Evolutionary conservation across 2,329 filamentous ascomycete species (phyloP).

Genomic region (Diaporthe nobilis): DNA sequence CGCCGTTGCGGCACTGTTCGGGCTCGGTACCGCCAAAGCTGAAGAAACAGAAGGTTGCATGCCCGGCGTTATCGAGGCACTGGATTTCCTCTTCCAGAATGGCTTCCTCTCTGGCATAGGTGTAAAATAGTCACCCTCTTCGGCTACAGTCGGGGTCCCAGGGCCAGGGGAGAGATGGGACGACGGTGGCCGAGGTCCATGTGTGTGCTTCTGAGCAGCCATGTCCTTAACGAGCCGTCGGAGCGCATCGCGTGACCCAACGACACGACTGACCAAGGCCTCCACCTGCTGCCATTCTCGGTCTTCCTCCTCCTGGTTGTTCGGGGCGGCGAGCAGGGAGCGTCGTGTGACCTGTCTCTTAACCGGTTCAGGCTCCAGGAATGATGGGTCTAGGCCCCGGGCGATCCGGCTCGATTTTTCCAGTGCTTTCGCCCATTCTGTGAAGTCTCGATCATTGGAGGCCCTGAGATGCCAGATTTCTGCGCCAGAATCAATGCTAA

Average conservation of each 20-base stretch:
- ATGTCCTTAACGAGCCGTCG: slow-evolving; percentile 89
- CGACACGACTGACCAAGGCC: slow-evolving; percentile 85
- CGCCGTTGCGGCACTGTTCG: slow-evolving; percentile 51
- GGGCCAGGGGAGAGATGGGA: slow-evolving; percentile 59
- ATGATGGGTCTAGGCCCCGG: slow-evolving; percentile 62
- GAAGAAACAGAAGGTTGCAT: slow-evolving; percentile 57
- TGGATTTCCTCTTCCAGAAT: slow-evolving; percentile 95
- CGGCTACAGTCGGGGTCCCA: slow-evolving; percentile 56
- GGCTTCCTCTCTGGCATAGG: slow-evolving; percentile 72
- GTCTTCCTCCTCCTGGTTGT: slow-evolving; percentile 71
- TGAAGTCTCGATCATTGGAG: slow-evolving; percentile 85
- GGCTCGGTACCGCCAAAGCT: slow-evolving; percentile 59
- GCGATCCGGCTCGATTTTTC: slow-evolving; percentile 83
- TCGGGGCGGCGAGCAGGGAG: slow-evolving; percentile 48
- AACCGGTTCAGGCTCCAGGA: slow-evolving; percentile 46
- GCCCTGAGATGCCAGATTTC: slow-evolving; percentile 97
- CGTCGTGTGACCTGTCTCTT: slow-evolving; percentile 41
- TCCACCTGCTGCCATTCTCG: slow-evolving; percentile 91
- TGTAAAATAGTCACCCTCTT: slow-evolving; percentile 69
- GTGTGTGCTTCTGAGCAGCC: slow-evolving; percentile 70
- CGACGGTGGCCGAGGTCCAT: slow-evolving; percentile 52
- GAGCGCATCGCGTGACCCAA: slow-evolving; percentile 89
- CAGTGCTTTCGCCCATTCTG: slow-evolving; percentile 87
- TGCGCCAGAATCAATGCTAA: slow-evolving; percentile 95
- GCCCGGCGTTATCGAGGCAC: slow-evolving; percentile 61